Evolutionary conservation across 495 filamentous ascomycete species (phyloP).

Genomic region (Sphaerosporella brunnea): DNA sequence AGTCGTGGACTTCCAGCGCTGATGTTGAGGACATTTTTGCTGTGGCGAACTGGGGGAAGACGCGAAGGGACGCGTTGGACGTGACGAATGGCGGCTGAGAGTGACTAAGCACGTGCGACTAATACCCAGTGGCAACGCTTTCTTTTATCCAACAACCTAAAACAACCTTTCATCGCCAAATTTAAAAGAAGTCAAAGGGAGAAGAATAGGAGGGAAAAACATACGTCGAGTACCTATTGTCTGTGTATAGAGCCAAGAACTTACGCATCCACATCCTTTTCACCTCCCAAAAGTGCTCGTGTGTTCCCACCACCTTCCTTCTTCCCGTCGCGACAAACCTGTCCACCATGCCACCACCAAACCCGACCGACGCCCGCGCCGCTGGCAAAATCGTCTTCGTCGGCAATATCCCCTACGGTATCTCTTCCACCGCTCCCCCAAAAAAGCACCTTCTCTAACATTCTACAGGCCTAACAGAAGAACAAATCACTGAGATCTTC

Average conservation of each 20-base stretch:
- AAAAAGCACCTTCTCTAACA: constrained; percentile 6
- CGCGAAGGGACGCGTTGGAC: background rate
- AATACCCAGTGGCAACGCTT: no score
- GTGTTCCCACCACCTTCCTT: no score
- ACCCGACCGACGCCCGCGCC: constrained; percentile 2
- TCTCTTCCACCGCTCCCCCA: background rate
- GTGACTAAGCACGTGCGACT: no score
- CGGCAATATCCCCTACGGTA: constrained; percentile 65
- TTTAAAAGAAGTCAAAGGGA: no score
- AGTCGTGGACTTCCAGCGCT: background rate
- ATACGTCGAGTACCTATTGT: no score
- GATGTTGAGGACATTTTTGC: background rate
- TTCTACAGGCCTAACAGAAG: constrained; percentile 67
- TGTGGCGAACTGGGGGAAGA: background rate
- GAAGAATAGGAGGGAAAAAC: no score
- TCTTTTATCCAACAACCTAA: no score
- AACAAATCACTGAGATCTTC: constrained; percentile 84
- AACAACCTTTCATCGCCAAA: no score
- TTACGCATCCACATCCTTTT: no score
- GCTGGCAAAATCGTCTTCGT: constrained; percentile 46
- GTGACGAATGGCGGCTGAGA: no score
- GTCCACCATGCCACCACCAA: background rate
- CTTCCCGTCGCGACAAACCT: background rate
- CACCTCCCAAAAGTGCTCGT: no score
- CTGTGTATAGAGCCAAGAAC: no score